Conservation (phyloP, 2,329 filamentous ascomycete genomes). For the Ascocoryne sarcoides region DNA sequence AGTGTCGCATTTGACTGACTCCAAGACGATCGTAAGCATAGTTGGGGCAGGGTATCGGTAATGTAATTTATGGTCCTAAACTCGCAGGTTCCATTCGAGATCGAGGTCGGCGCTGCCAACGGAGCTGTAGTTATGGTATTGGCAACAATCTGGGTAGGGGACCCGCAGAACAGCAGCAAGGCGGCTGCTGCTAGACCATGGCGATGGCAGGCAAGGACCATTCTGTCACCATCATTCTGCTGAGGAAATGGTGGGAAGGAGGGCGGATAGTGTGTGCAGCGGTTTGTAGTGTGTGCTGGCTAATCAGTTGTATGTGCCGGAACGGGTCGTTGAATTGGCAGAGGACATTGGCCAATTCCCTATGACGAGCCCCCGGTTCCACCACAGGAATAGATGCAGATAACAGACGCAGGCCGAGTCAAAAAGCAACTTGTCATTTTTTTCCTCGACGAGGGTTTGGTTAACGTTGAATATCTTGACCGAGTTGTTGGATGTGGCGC, state of each 20-base stretch:
- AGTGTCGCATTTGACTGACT: conserved; percentile 16
- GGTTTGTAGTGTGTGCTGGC: background rate
- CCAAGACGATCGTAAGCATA: conserved; percentile 26
- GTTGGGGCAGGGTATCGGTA: conserved; percentile 28
- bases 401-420: no score
- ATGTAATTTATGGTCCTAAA: conserved; percentile 30
- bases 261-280: background rate
- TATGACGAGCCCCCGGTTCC: background rate
- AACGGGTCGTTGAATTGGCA: background rate
- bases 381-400: no score
- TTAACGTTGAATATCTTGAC: no score
- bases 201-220: background rate
- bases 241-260: background rate
- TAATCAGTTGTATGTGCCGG: background rate
- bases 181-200: conserved; percentile 9
- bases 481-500: no score
- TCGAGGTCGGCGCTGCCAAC: background rate
- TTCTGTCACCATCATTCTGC: background rate
- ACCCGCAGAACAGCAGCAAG: conserved; percentile 11
- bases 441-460: no score
- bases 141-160: conserved; percentile 6
- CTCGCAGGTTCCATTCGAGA: conserved; percentile 23
- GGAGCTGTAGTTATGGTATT: conserved; percentile 14
- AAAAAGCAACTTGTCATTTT: no score
- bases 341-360: background rate